These are phyloP conservation scores for Colletotrichum australisinense DNA, from an alignment of 2,329 filamentous ascomycete species.

Conservation along the genomic window DNA sequence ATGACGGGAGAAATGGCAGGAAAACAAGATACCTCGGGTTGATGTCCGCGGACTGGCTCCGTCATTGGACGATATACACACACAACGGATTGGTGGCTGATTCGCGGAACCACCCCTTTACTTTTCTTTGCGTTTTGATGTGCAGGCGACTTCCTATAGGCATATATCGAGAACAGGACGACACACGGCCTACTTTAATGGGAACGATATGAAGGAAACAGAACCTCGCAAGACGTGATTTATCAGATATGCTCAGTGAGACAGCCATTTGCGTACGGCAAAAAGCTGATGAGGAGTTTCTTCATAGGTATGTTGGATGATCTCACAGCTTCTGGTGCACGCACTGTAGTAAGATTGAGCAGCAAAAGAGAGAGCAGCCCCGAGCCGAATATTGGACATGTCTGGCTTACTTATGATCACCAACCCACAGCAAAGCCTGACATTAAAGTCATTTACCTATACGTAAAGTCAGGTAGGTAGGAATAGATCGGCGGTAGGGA, in stretches of 20 bases:
- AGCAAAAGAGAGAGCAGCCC: background rate
- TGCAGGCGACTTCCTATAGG: conserved; percentile 22
- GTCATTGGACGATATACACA: conserved; percentile 18
- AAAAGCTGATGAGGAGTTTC: background rate
- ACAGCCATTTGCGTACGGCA: background rate
- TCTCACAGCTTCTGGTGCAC: background rate
- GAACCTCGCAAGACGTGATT: background rate
- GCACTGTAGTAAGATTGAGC: too few species aligned
- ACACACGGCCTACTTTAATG: conserved; percentile 13
- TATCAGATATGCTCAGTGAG: background rate
- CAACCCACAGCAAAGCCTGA: background rate
- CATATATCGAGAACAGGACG: conserved; percentile 24
- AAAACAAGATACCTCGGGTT: conserved; percentile 34
- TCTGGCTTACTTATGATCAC: background rate
- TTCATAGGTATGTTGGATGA: background rate
- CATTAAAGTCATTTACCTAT: background rate
- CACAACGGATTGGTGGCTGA: background rate
- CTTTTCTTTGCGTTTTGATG: conserved; percentile 22
- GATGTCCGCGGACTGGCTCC: conserved; percentile 29
- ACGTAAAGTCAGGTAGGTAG: background rate
- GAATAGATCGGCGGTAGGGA: background rate
- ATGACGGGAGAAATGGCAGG: conserved; percentile 2
- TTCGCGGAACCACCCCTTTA: conserved; percentile 12
- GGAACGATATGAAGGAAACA: background rate
- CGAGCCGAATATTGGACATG: background rate